Conservation (phyloP, 805 yeast genomes). For the Monosporozyma yasuniensis region DNA sequence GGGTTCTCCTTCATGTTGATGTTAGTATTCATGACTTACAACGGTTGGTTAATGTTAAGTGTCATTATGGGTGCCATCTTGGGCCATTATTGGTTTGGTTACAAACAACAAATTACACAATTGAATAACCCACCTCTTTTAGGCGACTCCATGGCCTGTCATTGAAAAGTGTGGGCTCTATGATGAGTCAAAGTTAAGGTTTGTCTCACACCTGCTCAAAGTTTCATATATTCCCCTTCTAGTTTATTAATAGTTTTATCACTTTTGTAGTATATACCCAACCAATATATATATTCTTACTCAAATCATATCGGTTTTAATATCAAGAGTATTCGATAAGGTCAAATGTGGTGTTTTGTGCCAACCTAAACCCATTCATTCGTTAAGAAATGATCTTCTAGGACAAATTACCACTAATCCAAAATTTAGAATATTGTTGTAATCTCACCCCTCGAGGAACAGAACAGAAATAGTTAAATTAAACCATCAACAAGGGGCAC, state of each 20-base stretch:
- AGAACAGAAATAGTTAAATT: too few relatives aligned
- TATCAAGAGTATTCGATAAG: neutral
- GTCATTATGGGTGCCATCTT: slow-evolving; percentile 62
- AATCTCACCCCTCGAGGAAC: too few relatives aligned
- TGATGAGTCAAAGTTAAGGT: neutral
- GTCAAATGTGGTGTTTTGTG: neutral
- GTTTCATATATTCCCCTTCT: neutral
- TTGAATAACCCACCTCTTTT: neutral
- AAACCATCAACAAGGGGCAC: too few relatives aligned
- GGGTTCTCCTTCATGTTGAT: slow-evolving; percentile 63
- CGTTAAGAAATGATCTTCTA: too few relatives aligned
- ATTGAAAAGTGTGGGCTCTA: neutral
- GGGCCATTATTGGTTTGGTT: slow-evolving; percentile 42
- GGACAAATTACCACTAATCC: too few relatives aligned
- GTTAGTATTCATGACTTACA: slow-evolving; percentile 82
- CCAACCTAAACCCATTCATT: too few relatives aligned
- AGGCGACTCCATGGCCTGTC: slow-evolving; percentile 1
- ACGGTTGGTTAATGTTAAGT: slow-evolving; percentile 75
- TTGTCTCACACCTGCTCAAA: neutral
- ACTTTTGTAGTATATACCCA: neutral
- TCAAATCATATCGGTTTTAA: neutral
- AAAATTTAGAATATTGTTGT: too few relatives aligned
- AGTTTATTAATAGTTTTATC: neutral
- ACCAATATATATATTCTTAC: neutral
- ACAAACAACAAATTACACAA: neutral